These are phyloP conservation scores for Madurella mycetomatis DNA, from an alignment of 2,329 filamentous ascomycete genomes.

Conservation along the genomic window DNA sequence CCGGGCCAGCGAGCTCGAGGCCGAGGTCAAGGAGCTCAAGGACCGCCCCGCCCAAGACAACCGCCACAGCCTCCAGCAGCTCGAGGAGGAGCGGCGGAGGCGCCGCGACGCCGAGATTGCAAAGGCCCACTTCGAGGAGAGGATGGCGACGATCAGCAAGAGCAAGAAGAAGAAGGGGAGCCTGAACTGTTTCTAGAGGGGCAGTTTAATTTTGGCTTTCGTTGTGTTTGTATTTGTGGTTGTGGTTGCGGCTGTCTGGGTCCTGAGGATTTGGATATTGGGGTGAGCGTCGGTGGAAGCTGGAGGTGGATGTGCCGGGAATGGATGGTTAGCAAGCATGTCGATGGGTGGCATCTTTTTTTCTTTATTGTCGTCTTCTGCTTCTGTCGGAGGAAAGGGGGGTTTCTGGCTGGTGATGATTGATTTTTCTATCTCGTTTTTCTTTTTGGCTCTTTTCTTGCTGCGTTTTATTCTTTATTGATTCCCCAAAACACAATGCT, in stretches of 20 bases:
- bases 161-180: slow-evolving; percentile 94
- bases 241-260: slow-evolving; percentile 1
- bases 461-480: neutral
- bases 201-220: neutral
- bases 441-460: neutral
- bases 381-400: neutral
- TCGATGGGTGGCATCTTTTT: neutral
- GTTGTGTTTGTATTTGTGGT: slow-evolving; percentile 1
- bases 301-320: neutral
- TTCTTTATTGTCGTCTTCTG: neutral
- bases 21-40: slow-evolving; percentile 63
- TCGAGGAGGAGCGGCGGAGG: slow-evolving; percentile 95
- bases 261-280: slow-evolving; percentile 1
- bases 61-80: slow-evolving; percentile 73
- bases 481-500: neutral
- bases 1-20: slow-evolving; percentile 72
- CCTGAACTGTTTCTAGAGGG: slow-evolving; percentile 83
- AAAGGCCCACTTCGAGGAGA: slow-evolving; percentile 81
- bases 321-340: neutral
- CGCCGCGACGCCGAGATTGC: slow-evolving; percentile 86
- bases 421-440: neutral
- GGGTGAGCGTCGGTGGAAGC: neutral
- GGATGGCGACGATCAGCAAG: slow-evolving; percentile 84
- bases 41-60: slow-evolving; percentile 51
- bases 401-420: slow-evolving; percentile 1